A percentile compares a stretch with the other conserved stretches of the same genome.
These are phyloP conservation scores for Penstemon davidsonii DNA, from an alignment of 257 asterid species.

Conservation along the genomic window DNA sequence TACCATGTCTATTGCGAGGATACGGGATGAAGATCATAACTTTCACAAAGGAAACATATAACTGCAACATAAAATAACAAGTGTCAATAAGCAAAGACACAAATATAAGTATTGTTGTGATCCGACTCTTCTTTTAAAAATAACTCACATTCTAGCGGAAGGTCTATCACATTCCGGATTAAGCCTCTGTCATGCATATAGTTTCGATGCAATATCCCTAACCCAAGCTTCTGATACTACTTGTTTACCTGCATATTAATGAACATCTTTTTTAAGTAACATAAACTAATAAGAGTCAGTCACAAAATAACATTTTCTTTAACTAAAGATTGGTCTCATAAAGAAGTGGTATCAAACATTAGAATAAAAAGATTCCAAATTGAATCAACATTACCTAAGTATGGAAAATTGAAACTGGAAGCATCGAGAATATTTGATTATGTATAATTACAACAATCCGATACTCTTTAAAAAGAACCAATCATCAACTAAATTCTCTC, in stretches of 20 bases:
- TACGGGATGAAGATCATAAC: slow-evolving; percentile 68
- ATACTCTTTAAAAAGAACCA: background rate
- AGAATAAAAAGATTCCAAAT: slow-evolving; percentile 2
- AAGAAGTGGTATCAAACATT: background rate
- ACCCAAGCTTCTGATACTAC: slow-evolving; percentile 98
- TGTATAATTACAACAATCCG: slow-evolving; percentile 1
- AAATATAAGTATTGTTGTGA: too few species aligned
- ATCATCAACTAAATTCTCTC: background rate
- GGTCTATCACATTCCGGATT: slow-evolving; percentile 95
- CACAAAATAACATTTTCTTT: background rate
- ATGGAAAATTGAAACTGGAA: background rate
- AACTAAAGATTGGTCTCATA: background rate
- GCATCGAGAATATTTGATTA: background rate
- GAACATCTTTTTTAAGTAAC: slow-evolving; percentile 18
- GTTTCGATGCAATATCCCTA: slow-evolving; percentile 97
- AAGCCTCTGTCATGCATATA: slow-evolving; percentile 93
- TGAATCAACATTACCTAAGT: slow-evolving; percentile 18
- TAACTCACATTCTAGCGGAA: slow-evolving; percentile 90
- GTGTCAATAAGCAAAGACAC: too few species aligned
- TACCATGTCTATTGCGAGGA: slow-evolving; percentile 72
- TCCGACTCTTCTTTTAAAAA: too few species aligned
- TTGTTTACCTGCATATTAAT: slow-evolving; percentile 69
- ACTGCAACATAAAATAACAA: slow-evolving; percentile 43
- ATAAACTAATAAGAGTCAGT: slow-evolving; percentile 19
- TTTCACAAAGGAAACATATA: slow-evolving; percentile 56